A percentile compares a stretch with the other conserved stretches of the same genome.
These are phyloP conservation scores for Smallanthus sonchifolius DNA, from an alignment of 129 eudicot species.

Conservation along the genomic window DNA sequence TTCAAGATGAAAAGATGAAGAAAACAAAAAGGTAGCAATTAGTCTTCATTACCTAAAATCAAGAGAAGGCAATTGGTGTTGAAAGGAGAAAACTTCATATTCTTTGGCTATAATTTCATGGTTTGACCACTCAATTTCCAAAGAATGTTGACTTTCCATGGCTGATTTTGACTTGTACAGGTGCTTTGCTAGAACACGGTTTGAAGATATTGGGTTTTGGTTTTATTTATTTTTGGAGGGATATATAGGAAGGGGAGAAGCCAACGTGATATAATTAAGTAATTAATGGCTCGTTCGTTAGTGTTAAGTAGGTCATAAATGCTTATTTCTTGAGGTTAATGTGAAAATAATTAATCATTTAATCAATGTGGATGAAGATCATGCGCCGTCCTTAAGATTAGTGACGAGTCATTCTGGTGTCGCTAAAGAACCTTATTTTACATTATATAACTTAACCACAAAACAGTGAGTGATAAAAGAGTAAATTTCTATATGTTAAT, in stretches of 20 bases:
- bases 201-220: neutral
- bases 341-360: slow-evolving; percentile 29
- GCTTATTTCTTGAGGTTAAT: slow-evolving; percentile 19
- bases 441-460: too few species aligned
- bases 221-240: slow-evolving; percentile 8
- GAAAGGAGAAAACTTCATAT: slow-evolving; percentile 31
- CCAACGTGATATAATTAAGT: slow-evolving; percentile 17
- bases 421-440: neutral
- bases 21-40: slow-evolving; percentile 4
- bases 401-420: neutral
- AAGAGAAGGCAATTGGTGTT: slow-evolving; percentile 37
- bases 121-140: slow-evolving; percentile 39
- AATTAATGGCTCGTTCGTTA: slow-evolving; percentile 28
- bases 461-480: neutral
- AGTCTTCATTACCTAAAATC: slow-evolving; percentile 24
- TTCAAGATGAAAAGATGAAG: slow-evolving; percentile 11
- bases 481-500: neutral
- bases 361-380: slow-evolving; percentile 32
- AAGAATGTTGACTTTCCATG: slow-evolving; percentile 32
- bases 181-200: slow-evolving; percentile 9
- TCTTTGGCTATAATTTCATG: slow-evolving; percentile 36
- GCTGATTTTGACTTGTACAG: slow-evolving; percentile 16
- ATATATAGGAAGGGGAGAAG: slow-evolving; percentile 40
- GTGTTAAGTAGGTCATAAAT: slow-evolving; percentile 12
- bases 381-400: slow-evolving; percentile 26